Evolutionary conservation across 768 basidiomycete species (phyloP), one percentile per base, ranked within the genome.

Genomic region (Saitozyma podzolica): DNA sequence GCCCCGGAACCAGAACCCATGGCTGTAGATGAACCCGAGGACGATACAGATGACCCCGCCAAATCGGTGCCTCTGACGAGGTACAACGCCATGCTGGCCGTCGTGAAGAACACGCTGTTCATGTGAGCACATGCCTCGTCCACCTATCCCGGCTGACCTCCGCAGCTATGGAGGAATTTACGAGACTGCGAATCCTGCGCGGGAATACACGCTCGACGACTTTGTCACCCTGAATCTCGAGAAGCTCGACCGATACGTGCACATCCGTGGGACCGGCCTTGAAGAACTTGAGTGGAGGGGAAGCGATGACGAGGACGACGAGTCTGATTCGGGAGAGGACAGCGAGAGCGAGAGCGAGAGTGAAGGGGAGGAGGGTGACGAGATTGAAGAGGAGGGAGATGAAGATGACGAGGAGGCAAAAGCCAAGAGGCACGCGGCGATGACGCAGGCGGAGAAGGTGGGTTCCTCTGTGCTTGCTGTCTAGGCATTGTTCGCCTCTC

Each of bases 171-270:
- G 92, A 9, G 92, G 92, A 0, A 94, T 94, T 16, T 89, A 86
- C 68, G 93, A 95, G 78, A 84, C 85, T 14, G 89, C 90, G 0
- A 40, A 47, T 10, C 58, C 64, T 10, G 83, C 88, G 11, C 84
- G 86, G 20, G 92, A 96, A 78, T 92, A 89, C 67, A 94, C 92
- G 0, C 82, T 96, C 7, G 91, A 93, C 72, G 93, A 95, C 70
- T 96, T 94, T 72, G 83, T 92, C 78, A 82, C 85, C 1, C 79
- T 96, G 10, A 85, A 87, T 61, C 82, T 96, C 17, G 91, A 93
- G 71, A 94, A 94, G 77, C 81, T 94, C 79, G 92, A 94, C 47
- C 80, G 84, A 9, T 94, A 85, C 71, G 76, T 82, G 1, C 92
- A 91, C 68, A 81, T 93, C 70, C 90, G 88, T 77, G 81, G 84